Evolutionary conservation across 2,329 filamentous ascomycete genomes (phyloP).

Genomic region (Esteya vermicola): DNA sequence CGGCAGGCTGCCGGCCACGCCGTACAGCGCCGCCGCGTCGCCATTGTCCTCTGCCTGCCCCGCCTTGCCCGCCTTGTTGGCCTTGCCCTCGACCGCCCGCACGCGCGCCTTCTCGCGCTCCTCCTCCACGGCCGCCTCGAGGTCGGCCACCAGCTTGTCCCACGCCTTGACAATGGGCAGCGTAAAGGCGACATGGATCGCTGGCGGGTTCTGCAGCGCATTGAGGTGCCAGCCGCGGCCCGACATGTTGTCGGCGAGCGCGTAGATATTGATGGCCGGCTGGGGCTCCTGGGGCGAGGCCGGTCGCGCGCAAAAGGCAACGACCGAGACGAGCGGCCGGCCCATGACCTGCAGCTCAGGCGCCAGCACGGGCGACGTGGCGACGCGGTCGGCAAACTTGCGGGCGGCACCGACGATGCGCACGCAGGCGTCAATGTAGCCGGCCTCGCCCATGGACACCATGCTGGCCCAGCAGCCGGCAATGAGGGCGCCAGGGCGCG

Average conservation of each 20-base stretch:
- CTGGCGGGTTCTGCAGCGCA: constrained; percentile 78
- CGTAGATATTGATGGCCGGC: constrained; percentile 76
- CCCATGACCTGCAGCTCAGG: constrained; percentile 70
- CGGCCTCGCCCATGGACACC: constrained; percentile 74
- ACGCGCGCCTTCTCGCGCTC: constrained; percentile 73
- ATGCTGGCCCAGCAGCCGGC: constrained; percentile 91
- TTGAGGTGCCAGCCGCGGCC: constrained; percentile 89
- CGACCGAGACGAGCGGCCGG: constrained; percentile 74
- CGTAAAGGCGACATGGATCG: constrained; percentile 89
- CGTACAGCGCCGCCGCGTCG: constrained; percentile 80
- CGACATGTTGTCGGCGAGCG: constrained; percentile 80
- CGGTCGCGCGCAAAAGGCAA: constrained; percentile 64
- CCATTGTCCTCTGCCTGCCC: constrained; percentile 33
- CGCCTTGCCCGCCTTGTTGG: constrained; percentile 37
- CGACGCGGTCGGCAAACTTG: constrained; percentile 64
- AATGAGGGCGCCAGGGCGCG: constrained; percentile 82
- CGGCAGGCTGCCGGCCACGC: constrained; percentile 84
- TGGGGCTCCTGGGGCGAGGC: not conserved
- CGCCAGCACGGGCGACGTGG: constrained; percentile 51
- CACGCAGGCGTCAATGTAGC: constrained; percentile 76
- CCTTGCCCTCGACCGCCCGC: constrained; percentile 50
- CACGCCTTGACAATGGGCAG: constrained; percentile 70
- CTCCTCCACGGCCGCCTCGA: constrained; percentile 50
- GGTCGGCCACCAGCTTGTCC: constrained; percentile 63
- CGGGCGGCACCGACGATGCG: constrained; percentile 80